Percentiles rank a stretch among this genome's conserved stretches.
phyloP scores from a whole-genome alignment of 805 yeast genomes.

The Metschnikowia gelsemii region DNA sequence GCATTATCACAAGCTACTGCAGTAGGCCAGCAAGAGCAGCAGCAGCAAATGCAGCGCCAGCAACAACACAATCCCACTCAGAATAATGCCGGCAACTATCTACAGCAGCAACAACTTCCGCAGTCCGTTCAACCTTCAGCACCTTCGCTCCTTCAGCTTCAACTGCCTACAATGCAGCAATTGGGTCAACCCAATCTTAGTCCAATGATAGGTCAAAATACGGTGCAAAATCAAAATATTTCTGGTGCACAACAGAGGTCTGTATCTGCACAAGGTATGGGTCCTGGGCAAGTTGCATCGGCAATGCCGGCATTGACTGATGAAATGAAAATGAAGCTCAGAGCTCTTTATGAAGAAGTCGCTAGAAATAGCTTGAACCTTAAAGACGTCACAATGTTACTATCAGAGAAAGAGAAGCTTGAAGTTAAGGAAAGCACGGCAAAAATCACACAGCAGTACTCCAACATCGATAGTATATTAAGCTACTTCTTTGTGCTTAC shows the following conservation, averaged over 20 bases:
- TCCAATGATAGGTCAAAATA: slow-evolving; percentile 4
- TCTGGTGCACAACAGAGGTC: slow-evolving; percentile 5
- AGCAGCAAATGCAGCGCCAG: slow-evolving; percentile 13
- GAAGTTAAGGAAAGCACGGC: slow-evolving; percentile 55
- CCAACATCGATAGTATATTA: slow-evolving; percentile 70
- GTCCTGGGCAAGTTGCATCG: slow-evolving; percentile 6
- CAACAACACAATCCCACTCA: slow-evolving; percentile 9
- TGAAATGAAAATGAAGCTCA: slow-evolving; percentile 61
- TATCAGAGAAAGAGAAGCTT: slow-evolving; percentile 64
- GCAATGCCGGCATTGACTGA: slow-evolving; percentile 46
- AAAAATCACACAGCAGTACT: slow-evolving; percentile 57
- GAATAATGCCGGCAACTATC: slow-evolving; percentile 7
- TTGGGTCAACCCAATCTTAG: slow-evolving; percentile 6
- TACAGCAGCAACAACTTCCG: slow-evolving; percentile 11
- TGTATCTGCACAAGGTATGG: slow-evolving; percentile 4
- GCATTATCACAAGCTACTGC: slow-evolving; percentile 6
- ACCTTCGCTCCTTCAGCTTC: slow-evolving; percentile 14
- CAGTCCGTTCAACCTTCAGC: slow-evolving; percentile 12
- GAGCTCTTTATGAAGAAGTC: slow-evolving; percentile 67
- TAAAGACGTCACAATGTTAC: slow-evolving; percentile 60
- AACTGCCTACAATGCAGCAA: slow-evolving; percentile 15
- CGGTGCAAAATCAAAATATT: neutral
- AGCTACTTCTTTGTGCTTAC: slow-evolving; percentile 78
- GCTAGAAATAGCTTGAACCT: slow-evolving; percentile 63
- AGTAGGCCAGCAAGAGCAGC: slow-evolving; percentile 12